Base-by-base conservation (phyloP, 2,329 filamentous ascomycete species). In the Phyllosticta citribraziliensis region DNA sequence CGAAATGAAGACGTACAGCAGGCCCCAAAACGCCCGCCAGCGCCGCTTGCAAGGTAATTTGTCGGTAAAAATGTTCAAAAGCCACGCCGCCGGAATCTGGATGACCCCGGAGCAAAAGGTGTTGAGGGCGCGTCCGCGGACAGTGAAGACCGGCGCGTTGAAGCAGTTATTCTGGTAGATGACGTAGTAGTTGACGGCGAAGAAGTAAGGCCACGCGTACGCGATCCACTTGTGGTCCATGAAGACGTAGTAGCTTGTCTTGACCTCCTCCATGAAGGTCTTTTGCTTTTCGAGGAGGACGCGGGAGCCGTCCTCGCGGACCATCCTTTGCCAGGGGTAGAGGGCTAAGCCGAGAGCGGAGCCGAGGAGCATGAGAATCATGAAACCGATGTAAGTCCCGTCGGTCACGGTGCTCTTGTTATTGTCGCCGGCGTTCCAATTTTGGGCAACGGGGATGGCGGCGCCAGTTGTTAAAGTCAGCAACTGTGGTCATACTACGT, bases 211-310 rank as follows among this genome's bases (percentile, higher is more conserved):
- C 12, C 64, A 66, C 55, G 67, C 65, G 2, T 66, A 56, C 17
- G 66, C 62, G 27, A 68, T 68, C 64, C 63, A 67, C 0, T 61
- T 63, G 22, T 68, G 63, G 9, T 59, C 52, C 22, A 62, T 64
- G 20, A 67, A 52, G 14, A 62, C 64, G 12, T 66, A 52, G 12
- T 56, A 64, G 12, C 64, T 63, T 24, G 65, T 63, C 17, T 64
- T 63, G 24, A 68, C 24, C 52, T 68, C 65, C 47, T 66, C 65
- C 11, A 61, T 25, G 24, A 66, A 67, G 4, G 66, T 66, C 11
- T 63, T 65, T 52, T 72, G 67, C 3, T 62, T 65, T n/a, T 67
- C 63, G 4, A 69, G 63, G 4, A 69, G 63, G 2, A 72, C 70
- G 10, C 68, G 82, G 14, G 56, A 58, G 5, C 56, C 56, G 47